Evolutionary conservation across 352 stramenopile species (phyloP).

Genomic region (Phytophthora ramorum): DNA sequence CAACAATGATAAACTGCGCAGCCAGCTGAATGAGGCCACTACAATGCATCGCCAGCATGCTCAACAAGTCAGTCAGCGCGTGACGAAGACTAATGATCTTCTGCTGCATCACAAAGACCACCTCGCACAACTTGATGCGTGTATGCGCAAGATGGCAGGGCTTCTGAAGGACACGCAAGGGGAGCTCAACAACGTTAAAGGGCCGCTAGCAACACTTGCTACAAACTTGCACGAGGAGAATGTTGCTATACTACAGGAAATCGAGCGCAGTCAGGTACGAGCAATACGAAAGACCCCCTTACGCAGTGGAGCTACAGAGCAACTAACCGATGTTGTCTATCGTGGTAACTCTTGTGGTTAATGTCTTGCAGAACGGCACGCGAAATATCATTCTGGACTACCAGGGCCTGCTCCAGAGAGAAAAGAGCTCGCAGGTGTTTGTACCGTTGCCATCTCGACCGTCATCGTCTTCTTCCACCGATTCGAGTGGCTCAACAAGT

Average conservation of each 20-base stretch:
- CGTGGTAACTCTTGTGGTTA: not conserved
- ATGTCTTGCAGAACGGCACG: constrained; percentile 51
- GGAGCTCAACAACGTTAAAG: constrained; percentile 59
- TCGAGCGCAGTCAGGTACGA: constrained; percentile 66
- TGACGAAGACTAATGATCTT: constrained; percentile 41
- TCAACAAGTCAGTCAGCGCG: constrained; percentile 37
- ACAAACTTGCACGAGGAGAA: constrained; percentile 79
- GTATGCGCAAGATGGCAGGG: constrained; percentile 36
- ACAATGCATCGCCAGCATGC: constrained; percentile 27
- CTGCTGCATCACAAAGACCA: constrained; percentile 48
- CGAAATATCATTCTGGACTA: constrained; percentile 77
- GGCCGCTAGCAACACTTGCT: constrained; percentile 57
- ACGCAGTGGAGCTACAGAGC: not conserved
- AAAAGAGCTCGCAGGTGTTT: constrained; percentile 36
- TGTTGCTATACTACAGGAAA: constrained; percentile 66
- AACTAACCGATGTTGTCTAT: not conserved
- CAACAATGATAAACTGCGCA: constrained; percentile 29
- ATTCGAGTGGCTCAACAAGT: constrained; percentile 31
- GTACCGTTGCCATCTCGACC: constrained; percentile 37
- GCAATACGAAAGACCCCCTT: not conserved
- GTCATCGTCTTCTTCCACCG: constrained; percentile 34
- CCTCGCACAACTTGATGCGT: constrained; percentile 40
- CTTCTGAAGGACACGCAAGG: constrained; percentile 37
- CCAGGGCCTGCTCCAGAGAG: constrained; percentile 56
- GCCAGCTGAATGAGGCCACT: constrained; percentile 31